These are phyloP conservation scores for Coemansia sp. DNA, from an alignment of 192 early-diverging fungal species.

Conservation along the genomic window DNA sequence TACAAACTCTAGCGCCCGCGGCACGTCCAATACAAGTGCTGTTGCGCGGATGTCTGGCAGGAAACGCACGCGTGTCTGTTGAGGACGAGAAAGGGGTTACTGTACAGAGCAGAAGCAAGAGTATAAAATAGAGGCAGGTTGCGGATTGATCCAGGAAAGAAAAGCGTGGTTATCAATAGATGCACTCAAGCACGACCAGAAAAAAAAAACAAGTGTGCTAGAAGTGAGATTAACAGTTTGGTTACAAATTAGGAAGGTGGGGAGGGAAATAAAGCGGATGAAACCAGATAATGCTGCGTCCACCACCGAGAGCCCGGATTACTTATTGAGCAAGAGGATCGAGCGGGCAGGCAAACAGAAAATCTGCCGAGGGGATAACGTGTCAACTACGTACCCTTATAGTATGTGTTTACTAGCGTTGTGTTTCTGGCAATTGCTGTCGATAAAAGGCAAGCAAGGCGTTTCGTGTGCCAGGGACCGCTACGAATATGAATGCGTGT, in stretches of 20 bases:
- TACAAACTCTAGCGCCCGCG: not conserved
- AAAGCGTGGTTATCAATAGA: not conserved
- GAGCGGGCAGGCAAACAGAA: not conserved
- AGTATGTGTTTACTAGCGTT: not conserved
- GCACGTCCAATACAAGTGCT: not conserved
- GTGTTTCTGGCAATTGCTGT: conserved; percentile 3
- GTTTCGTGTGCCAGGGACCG: conserved; percentile 3
- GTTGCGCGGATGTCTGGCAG: not conserved
- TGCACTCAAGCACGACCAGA: not conserved
- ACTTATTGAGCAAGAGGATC: conserved; percentile 1
- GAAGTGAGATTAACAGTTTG: not conserved
- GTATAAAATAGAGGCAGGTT: not conserved
- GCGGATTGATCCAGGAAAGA: not conserved
- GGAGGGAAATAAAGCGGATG: conserved; percentile 8
- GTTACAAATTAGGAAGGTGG: conserved; percentile 5
- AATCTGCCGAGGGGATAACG: not conserved
- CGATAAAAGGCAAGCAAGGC: conserved; percentile 18
- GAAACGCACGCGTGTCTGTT: not conserved
- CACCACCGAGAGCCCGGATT: not conserved
- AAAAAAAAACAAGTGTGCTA: not conserved
- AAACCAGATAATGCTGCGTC: not conserved
- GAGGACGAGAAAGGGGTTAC: not conserved
- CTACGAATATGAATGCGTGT: not conserved
- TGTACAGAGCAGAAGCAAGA: not conserved
- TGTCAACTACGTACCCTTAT: not conserved